Evolutionary conservation across 2,329 filamentous ascomycete species (phyloP).

Genomic region (Leptosphaerulina australis): DNA sequence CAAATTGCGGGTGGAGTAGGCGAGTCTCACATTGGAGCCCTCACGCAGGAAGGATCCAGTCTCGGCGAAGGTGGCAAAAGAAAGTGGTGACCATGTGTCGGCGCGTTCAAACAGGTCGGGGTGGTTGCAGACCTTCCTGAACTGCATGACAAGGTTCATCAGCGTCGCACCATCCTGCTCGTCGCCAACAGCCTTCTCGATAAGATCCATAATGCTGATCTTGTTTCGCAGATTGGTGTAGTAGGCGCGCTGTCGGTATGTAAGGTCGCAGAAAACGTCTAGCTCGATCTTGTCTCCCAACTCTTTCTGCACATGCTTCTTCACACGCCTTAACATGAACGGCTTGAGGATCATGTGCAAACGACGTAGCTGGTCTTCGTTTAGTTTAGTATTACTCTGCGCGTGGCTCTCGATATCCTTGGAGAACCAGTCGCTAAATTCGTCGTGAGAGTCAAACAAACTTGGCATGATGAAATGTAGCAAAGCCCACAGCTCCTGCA

Average conservation of each 20-base stretch:
- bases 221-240: conserved; percentile 93
- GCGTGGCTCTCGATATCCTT: conserved; percentile 98
- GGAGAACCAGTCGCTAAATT: conserved; percentile 93
- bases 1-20: conserved; percentile 83
- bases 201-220: conserved; percentile 97
- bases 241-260: conserved; percentile 92
- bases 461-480: conserved; percentile 99
- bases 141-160: conserved; percentile 99
- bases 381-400: conserved; percentile 98
- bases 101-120: conserved; percentile 95
- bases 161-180: conserved; percentile 93
- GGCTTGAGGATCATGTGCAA: conserved; percentile 99
- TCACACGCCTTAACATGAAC: conserved; percentile 99
- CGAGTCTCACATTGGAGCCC: conserved; percentile 76
- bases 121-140: conserved; percentile 98
- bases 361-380: conserved; percentile 95
- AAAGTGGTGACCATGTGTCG: conserved; percentile 85
- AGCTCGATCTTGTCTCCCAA: conserved; percentile 98
- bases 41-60: conserved; percentile 94
- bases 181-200: conserved; percentile 94
- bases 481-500: conserved; percentile 98
- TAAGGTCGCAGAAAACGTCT: conserved; percentile 95
- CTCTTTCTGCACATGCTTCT: conserved; percentile 99
- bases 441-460: conserved; percentile 90
- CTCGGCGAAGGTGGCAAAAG: conserved; percentile 86